Conservation (phyloP, 306 rosid species). For the Myrica gale region DNA sequence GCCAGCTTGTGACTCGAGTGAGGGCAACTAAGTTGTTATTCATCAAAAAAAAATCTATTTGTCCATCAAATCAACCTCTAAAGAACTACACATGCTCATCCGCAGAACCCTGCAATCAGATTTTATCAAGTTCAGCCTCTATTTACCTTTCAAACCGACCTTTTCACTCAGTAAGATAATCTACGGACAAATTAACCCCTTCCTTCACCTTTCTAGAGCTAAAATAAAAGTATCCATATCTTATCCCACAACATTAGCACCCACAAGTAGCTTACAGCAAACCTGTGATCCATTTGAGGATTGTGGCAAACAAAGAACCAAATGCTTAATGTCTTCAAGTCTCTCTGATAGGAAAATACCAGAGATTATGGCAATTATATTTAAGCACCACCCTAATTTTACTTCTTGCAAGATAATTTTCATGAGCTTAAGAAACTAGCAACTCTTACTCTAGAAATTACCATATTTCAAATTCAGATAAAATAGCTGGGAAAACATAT, state of each 20-base stretch:
- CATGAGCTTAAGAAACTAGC: background rate
- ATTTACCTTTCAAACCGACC: background rate
- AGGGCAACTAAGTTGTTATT: too few relatives aligned
- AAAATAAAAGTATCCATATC: background rate
- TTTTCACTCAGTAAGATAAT: background rate
- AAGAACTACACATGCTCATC: background rate
- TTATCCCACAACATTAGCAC: background rate
- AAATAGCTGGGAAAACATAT: background rate
- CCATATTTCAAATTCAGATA: background rate
- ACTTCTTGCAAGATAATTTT: background rate
- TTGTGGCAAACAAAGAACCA: background rate
- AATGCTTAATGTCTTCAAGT: background rate
- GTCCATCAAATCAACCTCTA: background rate
- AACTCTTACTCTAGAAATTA: background rate
- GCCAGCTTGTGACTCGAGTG: too few relatives aligned
- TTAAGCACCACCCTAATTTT: background rate
- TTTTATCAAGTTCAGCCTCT: constrained; percentile 3
- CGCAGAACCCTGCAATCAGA: background rate
- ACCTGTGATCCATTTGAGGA: background rate
- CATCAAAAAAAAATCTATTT: too few relatives aligned
- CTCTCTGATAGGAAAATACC: background rate
- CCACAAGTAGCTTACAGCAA: background rate
- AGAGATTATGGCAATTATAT: background rate
- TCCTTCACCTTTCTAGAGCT: background rate
- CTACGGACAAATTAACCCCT: background rate